phyloP scores from a whole-genome alignment of 768 basidiomycete species.

The Pisolithus tinctorius region DNA sequence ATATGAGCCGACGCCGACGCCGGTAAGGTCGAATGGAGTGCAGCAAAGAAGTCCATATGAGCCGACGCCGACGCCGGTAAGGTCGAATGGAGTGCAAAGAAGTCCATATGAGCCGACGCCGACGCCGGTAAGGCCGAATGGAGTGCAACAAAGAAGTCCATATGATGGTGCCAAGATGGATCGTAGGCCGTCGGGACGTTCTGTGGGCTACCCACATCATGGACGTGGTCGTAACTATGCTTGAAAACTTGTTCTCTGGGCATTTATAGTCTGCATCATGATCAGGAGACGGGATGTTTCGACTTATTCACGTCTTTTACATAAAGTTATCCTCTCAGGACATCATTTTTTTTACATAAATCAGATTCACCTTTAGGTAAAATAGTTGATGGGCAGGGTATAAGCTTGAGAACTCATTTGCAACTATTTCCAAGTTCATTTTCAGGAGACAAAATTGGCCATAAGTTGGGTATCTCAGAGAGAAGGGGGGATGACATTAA shows the following conservation, averaged over 20 bases:
- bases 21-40: not conserved
- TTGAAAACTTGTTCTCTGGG: not conserved
- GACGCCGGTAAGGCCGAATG: too few species aligned
- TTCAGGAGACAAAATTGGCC: not conserved
- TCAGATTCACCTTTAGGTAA: too few species aligned
- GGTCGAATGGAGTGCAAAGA: not conserved
- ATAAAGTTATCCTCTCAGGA: too few species aligned
- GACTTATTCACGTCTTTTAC: too few species aligned
- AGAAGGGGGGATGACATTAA: not conserved
- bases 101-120: not conserved
- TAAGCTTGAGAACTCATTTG: too few species aligned
- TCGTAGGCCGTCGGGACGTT: not conserved
- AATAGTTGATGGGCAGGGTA: too few species aligned
- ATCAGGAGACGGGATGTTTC: not conserved
- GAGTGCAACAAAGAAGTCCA: not conserved
- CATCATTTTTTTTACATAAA: too few species aligned
- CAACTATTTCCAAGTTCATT: not conserved
- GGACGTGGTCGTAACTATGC: not conserved
- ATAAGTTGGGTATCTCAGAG: not conserved
- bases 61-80: not conserved
- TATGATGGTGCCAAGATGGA: not conserved
- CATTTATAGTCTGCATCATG: not conserved
- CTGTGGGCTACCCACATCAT: not conserved
- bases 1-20: not conserved
- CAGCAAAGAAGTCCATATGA: too few species aligned